Conservation (phyloP, 1,284 basidiomycete genomes). For the Heliocybe sulcata region DNA sequence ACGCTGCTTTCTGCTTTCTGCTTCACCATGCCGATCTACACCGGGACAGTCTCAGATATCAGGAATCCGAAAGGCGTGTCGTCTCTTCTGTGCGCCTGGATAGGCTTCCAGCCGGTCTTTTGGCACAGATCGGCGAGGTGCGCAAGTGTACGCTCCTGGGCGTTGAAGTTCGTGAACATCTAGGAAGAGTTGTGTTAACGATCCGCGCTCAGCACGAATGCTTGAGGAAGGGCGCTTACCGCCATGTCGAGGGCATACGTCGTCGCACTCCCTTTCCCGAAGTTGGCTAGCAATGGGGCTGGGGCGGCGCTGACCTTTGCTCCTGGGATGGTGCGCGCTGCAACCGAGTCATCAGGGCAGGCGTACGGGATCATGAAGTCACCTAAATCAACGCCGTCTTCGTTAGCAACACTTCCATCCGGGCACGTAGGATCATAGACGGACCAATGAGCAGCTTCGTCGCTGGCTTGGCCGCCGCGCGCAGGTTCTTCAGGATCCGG, state of each 20-base stretch:
- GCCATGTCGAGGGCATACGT: not conserved
- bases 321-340: not conserved
- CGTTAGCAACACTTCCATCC: not conserved
- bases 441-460: constrained; percentile 31
- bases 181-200: not conserved
- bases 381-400: not conserved
- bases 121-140: not conserved
- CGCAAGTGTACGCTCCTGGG: not conserved
- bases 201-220: not conserved
- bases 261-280: constrained; percentile 1
- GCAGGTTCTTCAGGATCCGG: constrained; percentile 16
- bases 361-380: constrained; percentile 2
- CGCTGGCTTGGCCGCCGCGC: constrained; percentile 12
- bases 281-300: not conserved
- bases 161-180: constrained; percentile 2
- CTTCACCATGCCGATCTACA: not conserved
- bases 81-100: not conserved
- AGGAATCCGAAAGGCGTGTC: constrained; percentile 1
- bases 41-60: not conserved
- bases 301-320: not conserved
- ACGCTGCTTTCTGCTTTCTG: not conserved
- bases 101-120: not conserved
- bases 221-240: not conserved
- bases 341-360: not conserved
- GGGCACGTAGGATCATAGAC: not conserved